These are phyloP conservation scores for Mycogone perniciosa DNA, from an alignment of 2,329 filamentous ascomycete genomes.

Conservation along the genomic window DNA sequence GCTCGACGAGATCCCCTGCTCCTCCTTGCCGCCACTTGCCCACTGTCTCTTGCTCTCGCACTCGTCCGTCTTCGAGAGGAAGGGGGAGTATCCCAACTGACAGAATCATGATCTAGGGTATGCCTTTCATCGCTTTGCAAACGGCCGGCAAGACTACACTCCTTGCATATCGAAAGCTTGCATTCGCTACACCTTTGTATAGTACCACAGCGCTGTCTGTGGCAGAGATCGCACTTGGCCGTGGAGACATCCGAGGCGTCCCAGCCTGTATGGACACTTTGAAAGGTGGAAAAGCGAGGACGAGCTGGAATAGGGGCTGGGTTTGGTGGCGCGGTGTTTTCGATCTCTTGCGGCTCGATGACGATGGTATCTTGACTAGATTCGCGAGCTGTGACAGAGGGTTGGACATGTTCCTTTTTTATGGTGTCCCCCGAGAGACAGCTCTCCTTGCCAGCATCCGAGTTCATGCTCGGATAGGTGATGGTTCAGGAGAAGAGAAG, in stretches of 20 bases:
- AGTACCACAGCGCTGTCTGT: slow-evolving; percentile 17
- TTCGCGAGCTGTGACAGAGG: too few species aligned
- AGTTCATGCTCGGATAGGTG: too few species aligned
- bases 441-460: too few species aligned
- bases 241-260: slow-evolving; percentile 17
- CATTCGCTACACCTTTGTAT: slow-evolving; percentile 21
- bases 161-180: slow-evolving; percentile 19
- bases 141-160: slow-evolving; percentile 15
- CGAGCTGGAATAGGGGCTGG: not conserved
- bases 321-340: too few species aligned
- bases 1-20: not conserved
- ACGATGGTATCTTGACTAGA: too few species aligned
- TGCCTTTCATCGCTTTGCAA: slow-evolving; percentile 17
- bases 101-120: slow-evolving; percentile 14
- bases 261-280: slow-evolving; percentile 17
- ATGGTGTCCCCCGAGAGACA: too few species aligned
- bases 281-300: slow-evolving; percentile 5
- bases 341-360: too few species aligned
- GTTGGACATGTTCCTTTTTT: too few species aligned
- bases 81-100: slow-evolving; percentile 15
- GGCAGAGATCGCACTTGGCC: slow-evolving; percentile 23
- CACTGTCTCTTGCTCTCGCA: not conserved
- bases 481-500: too few species aligned
- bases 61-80: slow-evolving; percentile 4
- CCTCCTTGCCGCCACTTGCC: not conserved